phyloP scores from a whole-genome alignment of 164 flowering plant species.

The Piper betle region DNA sequence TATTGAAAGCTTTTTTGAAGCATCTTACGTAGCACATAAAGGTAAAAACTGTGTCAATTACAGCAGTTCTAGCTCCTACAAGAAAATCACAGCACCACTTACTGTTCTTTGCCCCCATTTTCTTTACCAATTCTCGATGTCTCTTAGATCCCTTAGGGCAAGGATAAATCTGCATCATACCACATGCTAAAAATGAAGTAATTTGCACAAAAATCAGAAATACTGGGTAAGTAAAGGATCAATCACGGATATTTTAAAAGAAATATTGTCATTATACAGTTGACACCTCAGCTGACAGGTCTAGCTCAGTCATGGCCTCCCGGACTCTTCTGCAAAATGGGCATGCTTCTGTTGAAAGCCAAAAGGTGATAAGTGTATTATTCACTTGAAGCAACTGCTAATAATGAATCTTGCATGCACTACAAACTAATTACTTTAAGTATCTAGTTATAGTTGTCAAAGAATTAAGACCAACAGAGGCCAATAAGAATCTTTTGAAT shows the following conservation, averaged over 20 bases:
- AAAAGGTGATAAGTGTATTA: constrained; percentile 11
- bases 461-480: not conserved
- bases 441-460: not conserved
- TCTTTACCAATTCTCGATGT: constrained; percentile 53
- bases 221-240: not conserved
- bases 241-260: not conserved
- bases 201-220: not conserved
- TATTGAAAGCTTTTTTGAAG: not conserved
- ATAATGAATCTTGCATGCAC: not conserved
- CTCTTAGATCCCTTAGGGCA: constrained; percentile 74
- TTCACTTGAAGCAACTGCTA: constrained; percentile 4
- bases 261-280: not conserved
- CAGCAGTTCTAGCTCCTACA: too few relatives aligned
- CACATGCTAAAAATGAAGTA: constrained; percentile 1
- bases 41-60: too few relatives aligned
- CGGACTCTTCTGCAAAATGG: constrained; percentile 83
- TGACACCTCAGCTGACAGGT: constrained; percentile 59
- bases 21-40: not conserved
- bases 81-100: constrained; percentile 12
- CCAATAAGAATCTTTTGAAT: not conserved
- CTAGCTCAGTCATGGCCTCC: constrained; percentile 74
- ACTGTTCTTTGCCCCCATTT: constrained; percentile 74
- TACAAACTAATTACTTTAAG: not conserved
- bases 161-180: constrained; percentile 51
- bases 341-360: constrained; percentile 65